Conservation (phyloP, 495 filamentous ascomycete genomes). For the Talaromyces trachyspermus region DNA sequence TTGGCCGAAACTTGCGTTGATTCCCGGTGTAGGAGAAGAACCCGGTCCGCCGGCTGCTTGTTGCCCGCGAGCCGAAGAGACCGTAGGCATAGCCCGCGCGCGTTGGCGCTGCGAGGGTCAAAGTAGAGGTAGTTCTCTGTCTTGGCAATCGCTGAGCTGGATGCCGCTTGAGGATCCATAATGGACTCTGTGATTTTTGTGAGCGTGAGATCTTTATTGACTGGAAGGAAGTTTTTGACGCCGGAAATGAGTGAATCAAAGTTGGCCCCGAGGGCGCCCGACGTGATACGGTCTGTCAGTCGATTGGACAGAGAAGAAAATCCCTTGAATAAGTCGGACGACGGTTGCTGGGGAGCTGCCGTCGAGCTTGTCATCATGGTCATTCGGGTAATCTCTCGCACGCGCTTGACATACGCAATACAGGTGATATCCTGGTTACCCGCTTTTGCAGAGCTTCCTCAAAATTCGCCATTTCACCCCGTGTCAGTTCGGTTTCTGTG, state of each 20-base stretch:
- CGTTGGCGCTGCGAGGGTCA: constrained; percentile 87
- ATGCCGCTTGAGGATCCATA: constrained; percentile 91
- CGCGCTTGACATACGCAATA: constrained; percentile 81
- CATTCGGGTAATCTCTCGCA: constrained; percentile 94
- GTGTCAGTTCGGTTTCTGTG: constrained; percentile 80
- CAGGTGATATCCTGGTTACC: constrained; percentile 65
- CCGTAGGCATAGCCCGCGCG: constrained; percentile 85
- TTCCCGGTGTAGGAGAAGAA: constrained; percentile 43
- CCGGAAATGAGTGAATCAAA: constrained; percentile 95
- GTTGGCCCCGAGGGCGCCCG: constrained; percentile 80
- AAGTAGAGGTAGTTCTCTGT: constrained; percentile 99
- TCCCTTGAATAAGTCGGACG: constrained; percentile 74
- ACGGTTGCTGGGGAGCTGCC: constrained; percentile 55
- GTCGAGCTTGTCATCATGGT: constrained; percentile 93
- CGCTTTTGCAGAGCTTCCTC: constrained; percentile 72
- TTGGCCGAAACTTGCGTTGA: constrained; percentile 85
- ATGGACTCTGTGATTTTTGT: constrained; percentile 97
- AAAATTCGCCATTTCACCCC: constrained; percentile 76
- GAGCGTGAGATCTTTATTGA: constrained; percentile 88
- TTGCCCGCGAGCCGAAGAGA: constrained; percentile 48
- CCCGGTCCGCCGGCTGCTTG: constrained; percentile 42
- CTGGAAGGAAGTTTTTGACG: constrained; percentile 96
- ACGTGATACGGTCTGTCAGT: constrained; percentile 88
- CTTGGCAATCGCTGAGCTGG: constrained; percentile 87
- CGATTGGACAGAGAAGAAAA: constrained; percentile 84